Evolutionary conservation across 192 early-diverging fungal species (phyloP).

Genomic region (Dimargaris cristalligena): DNA sequence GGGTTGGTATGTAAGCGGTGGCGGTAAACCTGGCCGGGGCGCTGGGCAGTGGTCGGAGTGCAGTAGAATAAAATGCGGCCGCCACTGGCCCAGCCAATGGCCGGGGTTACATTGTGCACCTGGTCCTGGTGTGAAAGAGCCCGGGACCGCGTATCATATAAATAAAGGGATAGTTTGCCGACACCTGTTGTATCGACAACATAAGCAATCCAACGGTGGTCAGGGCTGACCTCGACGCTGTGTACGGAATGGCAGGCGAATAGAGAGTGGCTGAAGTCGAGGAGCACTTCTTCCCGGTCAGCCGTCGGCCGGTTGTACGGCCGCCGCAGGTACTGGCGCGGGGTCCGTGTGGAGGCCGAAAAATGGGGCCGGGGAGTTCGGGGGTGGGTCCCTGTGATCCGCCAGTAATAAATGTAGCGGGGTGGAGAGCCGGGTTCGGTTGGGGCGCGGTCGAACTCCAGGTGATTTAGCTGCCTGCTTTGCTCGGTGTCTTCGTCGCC

Average conservation of each 20-base stretch:
- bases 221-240: conserved; percentile 1
- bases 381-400: neutral
- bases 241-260: neutral
- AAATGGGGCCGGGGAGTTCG: no score
- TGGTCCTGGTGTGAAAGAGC: neutral
- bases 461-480: neutral
- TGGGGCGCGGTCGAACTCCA: neutral
- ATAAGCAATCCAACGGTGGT: conserved; percentile 10
- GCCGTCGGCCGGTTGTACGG: neutral
- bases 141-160: neutral
- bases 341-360: no score
- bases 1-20: neutral
- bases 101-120: conserved; percentile 10
- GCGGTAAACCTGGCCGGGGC: conserved; percentile 9
- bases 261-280: neutral
- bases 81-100: conserved; percentile 5
- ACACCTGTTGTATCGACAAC: conserved; percentile 1
- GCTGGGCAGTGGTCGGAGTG: conserved; percentile 1
- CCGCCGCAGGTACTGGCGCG: neutral
- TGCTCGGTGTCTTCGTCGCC: neutral
- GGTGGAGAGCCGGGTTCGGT: neutral
- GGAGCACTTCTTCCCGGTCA: neutral
- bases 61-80: conserved; percentile 1
- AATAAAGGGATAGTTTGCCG: conserved; percentile 11
- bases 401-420: conserved; percentile 8